Evolutionary conservation across 1,139 yeast species (phyloP).

Genomic region (Taphrina deformans): DNA sequence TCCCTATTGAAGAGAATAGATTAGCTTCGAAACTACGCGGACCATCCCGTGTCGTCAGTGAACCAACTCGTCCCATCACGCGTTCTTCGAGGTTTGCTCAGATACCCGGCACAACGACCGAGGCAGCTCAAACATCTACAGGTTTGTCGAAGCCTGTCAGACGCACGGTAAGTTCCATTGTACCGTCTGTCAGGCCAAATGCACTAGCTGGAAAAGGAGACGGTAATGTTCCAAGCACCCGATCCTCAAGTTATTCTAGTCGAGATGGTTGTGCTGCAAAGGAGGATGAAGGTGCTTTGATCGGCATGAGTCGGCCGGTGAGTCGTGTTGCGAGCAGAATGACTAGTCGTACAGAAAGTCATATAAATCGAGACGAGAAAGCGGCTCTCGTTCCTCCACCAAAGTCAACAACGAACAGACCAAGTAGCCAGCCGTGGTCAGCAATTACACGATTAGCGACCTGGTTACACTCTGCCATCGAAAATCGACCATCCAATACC

Average conservation of each 20-base stretch:
- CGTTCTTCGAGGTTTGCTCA: slow-evolving; percentile 22
- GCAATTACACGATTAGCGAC: slow-evolving; percentile 2
- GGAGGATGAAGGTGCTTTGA: background rate
- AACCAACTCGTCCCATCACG: slow-evolving; percentile 3
- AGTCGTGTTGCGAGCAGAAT: slow-evolving; percentile 3
- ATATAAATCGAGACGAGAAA: background rate
- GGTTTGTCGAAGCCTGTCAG: background rate
- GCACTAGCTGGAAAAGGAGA: background rate
- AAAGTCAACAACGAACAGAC: background rate
- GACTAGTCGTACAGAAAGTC: background rate
- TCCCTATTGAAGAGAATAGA: background rate
- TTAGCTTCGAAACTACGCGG: slow-evolving; percentile 6
- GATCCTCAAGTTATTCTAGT: background rate
- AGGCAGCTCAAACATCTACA: background rate
- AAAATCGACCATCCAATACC: background rate
- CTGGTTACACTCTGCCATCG: background rate
- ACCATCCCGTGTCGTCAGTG: slow-evolving; percentile 10
- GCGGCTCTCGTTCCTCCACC: background rate
- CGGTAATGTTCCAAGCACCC: background rate
- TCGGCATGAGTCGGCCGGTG: background rate
- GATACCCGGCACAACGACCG: background rate
- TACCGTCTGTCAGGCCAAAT: background rate
- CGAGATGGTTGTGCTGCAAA: background rate
- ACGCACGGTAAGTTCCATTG: slow-evolving; percentile 3
- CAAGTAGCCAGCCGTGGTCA: background rate